Base-by-base conservation (phyloP, 257 asterid species). In the Fraxinus anomala region DNA sequence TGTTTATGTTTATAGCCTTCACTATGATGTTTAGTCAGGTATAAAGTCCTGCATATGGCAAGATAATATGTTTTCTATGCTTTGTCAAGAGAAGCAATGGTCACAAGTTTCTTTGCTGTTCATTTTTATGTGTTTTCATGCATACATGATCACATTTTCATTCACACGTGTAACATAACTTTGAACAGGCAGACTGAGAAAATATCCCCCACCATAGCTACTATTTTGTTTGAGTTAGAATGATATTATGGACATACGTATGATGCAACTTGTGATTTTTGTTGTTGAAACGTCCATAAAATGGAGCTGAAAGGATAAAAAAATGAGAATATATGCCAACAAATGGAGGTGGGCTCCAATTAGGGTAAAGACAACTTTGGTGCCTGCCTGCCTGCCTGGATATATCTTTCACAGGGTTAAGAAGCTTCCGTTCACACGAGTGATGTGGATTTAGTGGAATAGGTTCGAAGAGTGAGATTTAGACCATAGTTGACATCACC, bases 61-160 rank as follows among this genome's bases (percentile, higher is more conserved):
- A 8, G 59, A 47, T 4, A 47, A 39, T 30, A 49, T 10, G 19
- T 17, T 39, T 78, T 21, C 36, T 59, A 1, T 44, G 51, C 42
- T n/a, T 72, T 26, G 63, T 61, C 40, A 61, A 39, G 31, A 77
- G 76, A 19, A 8, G 34, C 28, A 13, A 56, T 56, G 16, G 17
- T 72, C n/a, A 21, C 30, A 14, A 36, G 71, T 76, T 51, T 49
- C 54, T 73, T 74, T 33, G 56, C 31, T 70, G 71, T 67, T 76
- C 36, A 13, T 28, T 54, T 56, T 30, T 31, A 1, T 5, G 14
- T 5, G n/a, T 63, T 30, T 24, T 26, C 37, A 21, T 39, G 24
- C 74, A 47, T 47, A 14, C 56, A 12, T 7, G 0, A 14, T 3
- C 4, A 19, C 5, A 12, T 37, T 70, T 44, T 49, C 47, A 31